Evolutionary conservation across 2,329 filamentous ascomycete species (phyloP).

Genomic region (Plectosphaerella sp.): DNA sequence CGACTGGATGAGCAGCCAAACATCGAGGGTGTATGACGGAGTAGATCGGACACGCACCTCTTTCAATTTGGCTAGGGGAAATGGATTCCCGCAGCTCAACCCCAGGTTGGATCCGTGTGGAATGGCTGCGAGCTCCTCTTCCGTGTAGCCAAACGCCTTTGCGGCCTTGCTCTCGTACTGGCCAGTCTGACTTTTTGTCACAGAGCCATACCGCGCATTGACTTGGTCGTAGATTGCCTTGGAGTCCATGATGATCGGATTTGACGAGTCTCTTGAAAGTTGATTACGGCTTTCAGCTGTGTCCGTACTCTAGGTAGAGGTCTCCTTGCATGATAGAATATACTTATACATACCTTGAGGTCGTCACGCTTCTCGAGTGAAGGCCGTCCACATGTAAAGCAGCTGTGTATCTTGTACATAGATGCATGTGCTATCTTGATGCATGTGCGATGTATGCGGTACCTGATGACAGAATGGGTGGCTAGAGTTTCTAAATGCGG

Average conservation of each 20-base stretch:
- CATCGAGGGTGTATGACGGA: no score
- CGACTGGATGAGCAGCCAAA: not conserved
- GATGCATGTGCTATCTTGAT: no score
- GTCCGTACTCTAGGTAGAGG: no score
- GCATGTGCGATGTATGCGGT: no score
- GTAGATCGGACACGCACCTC: constrained; percentile 24
- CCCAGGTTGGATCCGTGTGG: constrained; percentile 46
- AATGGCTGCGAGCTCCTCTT: constrained; percentile 39
- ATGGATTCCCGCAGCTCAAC: constrained; percentile 49
- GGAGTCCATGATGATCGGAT: constrained; percentile 16
- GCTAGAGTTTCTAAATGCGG: not conserved
- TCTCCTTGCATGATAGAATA: no score
- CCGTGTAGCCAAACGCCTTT: constrained; percentile 47
- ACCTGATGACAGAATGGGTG: no score
- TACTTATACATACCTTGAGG: no score
- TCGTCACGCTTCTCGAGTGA: no score
- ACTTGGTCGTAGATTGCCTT: constrained; percentile 29
- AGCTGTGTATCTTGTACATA: no score
- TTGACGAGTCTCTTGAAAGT: no score
- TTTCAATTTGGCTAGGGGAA: constrained; percentile 40
- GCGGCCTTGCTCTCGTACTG: constrained; percentile 37
- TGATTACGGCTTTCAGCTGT: no score
- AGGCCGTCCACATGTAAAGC: no score
- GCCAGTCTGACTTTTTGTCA: constrained; percentile 18
- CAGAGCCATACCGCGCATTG: constrained; percentile 27